phyloP scores from a whole-genome alignment of 192 early-diverging fungal genomes.

The Coemansia sp. region DNA sequence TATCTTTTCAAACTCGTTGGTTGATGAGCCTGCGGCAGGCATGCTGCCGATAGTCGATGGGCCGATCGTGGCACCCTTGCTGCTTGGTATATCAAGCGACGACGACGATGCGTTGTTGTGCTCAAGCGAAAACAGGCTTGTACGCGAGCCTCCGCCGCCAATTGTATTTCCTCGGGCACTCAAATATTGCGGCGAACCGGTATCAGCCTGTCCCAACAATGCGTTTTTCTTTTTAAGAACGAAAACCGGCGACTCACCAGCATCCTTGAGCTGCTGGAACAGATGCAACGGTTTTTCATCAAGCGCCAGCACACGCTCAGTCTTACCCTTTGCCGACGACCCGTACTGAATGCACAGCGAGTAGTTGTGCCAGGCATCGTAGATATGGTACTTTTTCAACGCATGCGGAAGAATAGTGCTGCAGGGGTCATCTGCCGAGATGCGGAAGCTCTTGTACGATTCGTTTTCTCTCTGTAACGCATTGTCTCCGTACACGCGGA shows the following conservation, averaged over 20 bases:
- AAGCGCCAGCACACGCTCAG: conserved; percentile 64
- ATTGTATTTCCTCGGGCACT: conserved; percentile 5
- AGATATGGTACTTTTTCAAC: conserved; percentile 89
- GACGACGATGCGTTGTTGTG: conserved; percentile 49
- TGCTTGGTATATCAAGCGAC: conserved; percentile 35
- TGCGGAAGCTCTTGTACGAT: conserved; percentile 82
- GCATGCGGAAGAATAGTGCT: conserved; percentile 81
- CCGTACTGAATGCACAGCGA: conserved; percentile 79
- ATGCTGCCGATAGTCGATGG: conserved; percentile 15
- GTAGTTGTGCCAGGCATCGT: conserved; percentile 84
- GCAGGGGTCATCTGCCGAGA: conserved; percentile 79
- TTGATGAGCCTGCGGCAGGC: conserved; percentile 16
- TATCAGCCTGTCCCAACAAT: conserved; percentile 4
- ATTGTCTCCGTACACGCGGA: conserved; percentile 85
- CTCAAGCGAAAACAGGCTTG: conserved; percentile 45
- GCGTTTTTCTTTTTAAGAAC: conserved; percentile 63
- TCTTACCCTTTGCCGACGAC: conserved; percentile 53
- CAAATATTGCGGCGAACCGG: not conserved
- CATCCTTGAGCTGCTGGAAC: conserved; percentile 74
- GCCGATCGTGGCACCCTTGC: conserved; percentile 15
- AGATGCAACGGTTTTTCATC: conserved; percentile 71
- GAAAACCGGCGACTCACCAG: conserved; percentile 70
- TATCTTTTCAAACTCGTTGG: conserved; percentile 42
- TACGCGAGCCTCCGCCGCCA: conserved; percentile 26
- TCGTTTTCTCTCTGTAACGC: conserved; percentile 64